These are phyloP conservation scores for Symmetrospora coprosmae DNA, from an alignment of 768 basidiomycete species.

Conservation along the genomic window DNA sequence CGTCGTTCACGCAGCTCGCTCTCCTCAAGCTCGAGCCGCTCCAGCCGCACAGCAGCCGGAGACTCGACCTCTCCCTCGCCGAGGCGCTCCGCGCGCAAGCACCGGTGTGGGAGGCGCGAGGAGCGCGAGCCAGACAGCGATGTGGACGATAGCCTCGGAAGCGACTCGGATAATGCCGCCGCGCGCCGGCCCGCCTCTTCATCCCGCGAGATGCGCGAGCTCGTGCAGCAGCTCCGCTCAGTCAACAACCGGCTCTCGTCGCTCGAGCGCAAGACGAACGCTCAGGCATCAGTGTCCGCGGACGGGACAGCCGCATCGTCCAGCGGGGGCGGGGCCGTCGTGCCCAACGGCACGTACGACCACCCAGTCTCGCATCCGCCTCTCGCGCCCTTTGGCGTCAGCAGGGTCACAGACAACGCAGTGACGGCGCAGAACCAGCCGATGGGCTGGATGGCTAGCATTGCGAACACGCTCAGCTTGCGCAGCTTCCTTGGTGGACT, in stretches of 20 bases:
- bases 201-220: not conserved
- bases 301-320: too few relatives aligned
- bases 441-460: slow-evolving; percentile 9
- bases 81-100: too few relatives aligned
- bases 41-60: too few relatives aligned
- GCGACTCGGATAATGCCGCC: too few relatives aligned
- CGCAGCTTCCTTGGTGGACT: slow-evolving; percentile 6
- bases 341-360: too few relatives aligned
- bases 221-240: slow-evolving; percentile 2
- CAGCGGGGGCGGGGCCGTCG: too few relatives aligned
- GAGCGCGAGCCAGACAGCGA: too few relatives aligned
- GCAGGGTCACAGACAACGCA: slow-evolving; percentile 16
- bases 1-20: too few relatives aligned
- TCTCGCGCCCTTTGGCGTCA: slow-evolving; percentile 4
- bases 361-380: slow-evolving; percentile 10
- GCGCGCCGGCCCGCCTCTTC: slow-evolving; percentile 5
- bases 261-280: not conserved
- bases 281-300: not conserved
- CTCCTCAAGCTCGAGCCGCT: too few relatives aligned
- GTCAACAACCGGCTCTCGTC: not conserved
- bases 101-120: too few relatives aligned
- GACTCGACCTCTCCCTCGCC: too few relatives aligned
- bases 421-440: not conserved
- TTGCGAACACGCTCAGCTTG: not conserved
- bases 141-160: too few relatives aligned